Base-by-base conservation (phyloP, 306 rosid species). In the Vigna mungo region DNA sequence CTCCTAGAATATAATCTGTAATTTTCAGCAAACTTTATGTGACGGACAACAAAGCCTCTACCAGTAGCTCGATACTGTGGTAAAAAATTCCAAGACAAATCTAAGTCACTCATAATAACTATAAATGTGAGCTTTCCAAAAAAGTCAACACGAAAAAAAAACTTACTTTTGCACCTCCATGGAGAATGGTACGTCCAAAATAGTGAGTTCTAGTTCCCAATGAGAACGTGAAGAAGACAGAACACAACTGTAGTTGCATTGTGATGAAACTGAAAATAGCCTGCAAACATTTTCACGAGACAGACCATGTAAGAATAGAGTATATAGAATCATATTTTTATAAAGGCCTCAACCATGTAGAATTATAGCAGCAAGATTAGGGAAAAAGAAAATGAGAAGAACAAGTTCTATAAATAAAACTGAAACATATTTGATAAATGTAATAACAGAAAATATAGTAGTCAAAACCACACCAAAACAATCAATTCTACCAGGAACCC, bases 21-120 rank as follows among this genome's bases (percentile, higher is more conserved):
- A 80, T 92, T 92, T 41, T 95, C 99, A 80, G 99, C 98, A 80
- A 95, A 95, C 89, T 89, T 90, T 75, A 95, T 95, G 89, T 91
- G 99, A 14, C 82, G 94, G 71, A 95, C 98, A 79, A 95, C 98
- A 73, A 92, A 92, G 51, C 99, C 99, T 85, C 99, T 92, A 58
- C 99, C 99, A 79, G 99, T 95, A 82, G 99, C 99, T 32, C 97
- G 99, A 81, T 95, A 95, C 99, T 95, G 83, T 25, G 16, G 81
- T n/a, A 32, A 76, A 86, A 72, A 66, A 25, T 48, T 47, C 61
- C 76, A 72, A 59, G 25, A 53, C 67, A 75, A 14, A 48, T 66
- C 47, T 25, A 65, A 39, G 55, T 62, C 80, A 71, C 69, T 72
- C 1, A 43, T 56, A 81, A 56, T 21, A 65, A 76, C 41, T 2